Base-by-base conservation (phyloP, 1,139 yeast species). In the Sugiyamaella neomexicana region DNA sequence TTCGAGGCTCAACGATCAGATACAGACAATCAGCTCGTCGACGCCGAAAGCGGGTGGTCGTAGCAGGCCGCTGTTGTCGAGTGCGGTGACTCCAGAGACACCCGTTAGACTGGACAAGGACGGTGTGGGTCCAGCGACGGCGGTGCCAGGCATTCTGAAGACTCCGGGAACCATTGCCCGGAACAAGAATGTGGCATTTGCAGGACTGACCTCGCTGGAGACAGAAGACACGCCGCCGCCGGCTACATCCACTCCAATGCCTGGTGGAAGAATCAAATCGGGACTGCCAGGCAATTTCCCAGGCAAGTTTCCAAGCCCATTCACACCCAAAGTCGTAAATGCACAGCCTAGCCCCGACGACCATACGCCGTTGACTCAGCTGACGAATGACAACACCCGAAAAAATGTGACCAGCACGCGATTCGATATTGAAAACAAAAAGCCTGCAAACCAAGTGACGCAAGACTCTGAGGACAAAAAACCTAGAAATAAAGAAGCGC, bases 281-380 rank as follows among this genome's bases (percentile, higher is more conserved):
- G 63, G 65, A n/a, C 55, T 63, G 34, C 65, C 64, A 0, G 49
- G 53, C 7, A 57, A 60, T 41, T 62, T 60, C 45, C 67, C 65
- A 7, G 67, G 65, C 45, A 63, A 60, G 47, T 63, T 63, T 44
- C 67, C 66, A 2, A 62, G 62, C 40, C 65, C 65, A 2, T 59
- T 56, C 54, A 59, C 64, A 0, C 63, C 65, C 10, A 59, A 53
- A 50, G 43, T 39, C n/a, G 29, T 32, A 13, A 29, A 50, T 29
- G n/a, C 23, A 2, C 39, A 47, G 27, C 15, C 34, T 27, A 25
- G 36, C 13, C 23, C 39, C 2, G 50, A 44, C 9, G 54, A 45
- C 5, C 51, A 46, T 6, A 38, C 50, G 6, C 56, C 53, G 1
- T 27, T 53, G 50, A 43, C 55, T 20, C 49, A 58, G 39, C 46